Evolutionary conservation across 2,329 filamentous ascomycete genomes (phyloP).

Genomic region (Zarea fungicola): DNA sequence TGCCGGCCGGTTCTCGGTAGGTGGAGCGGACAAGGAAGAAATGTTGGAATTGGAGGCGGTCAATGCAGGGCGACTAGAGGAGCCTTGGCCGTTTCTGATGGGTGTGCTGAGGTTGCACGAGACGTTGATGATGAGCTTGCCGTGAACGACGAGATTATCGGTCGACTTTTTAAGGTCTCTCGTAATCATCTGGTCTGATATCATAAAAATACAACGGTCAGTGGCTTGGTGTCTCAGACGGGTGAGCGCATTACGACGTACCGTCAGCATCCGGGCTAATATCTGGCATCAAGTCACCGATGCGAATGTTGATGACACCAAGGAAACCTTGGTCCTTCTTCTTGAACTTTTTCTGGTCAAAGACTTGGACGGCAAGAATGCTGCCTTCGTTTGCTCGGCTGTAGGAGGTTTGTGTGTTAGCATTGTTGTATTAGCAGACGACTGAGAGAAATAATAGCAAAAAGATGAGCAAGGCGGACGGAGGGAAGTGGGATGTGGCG

Average conservation of each 20-base stretch:
- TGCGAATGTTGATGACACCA: conserved; percentile 93
- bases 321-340: conserved; percentile 99
- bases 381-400: conserved; percentile 92
- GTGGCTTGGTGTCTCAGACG: neutral
- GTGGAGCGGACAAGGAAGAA: conserved; percentile 36
- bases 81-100: conserved; percentile 46
- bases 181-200: conserved; percentile 96
- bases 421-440: neutral
- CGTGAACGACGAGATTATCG: conserved; percentile 95
- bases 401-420: conserved; percentile 17
- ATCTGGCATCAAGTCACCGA: conserved; percentile 84
- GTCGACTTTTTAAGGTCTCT: conserved; percentile 96
- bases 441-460: neutral
- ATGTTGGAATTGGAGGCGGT: conserved; percentile 8
- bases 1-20: conserved; percentile 43
- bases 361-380: conserved; percentile 95
- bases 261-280: conserved; percentile 85
- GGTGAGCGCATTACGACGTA: conserved; percentile 39
- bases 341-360: conserved; percentile 99
- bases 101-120: conserved; percentile 82
- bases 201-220: no score
- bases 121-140: conserved; percentile 93
- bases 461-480: neutral
- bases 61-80: conserved; percentile 36
- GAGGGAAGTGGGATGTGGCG: conserved; percentile 26